These are phyloP conservation scores for Harringtonia aguacate DNA, from an alignment of 2,329 filamentous ascomycete species.

Conservation along the genomic window DNA sequence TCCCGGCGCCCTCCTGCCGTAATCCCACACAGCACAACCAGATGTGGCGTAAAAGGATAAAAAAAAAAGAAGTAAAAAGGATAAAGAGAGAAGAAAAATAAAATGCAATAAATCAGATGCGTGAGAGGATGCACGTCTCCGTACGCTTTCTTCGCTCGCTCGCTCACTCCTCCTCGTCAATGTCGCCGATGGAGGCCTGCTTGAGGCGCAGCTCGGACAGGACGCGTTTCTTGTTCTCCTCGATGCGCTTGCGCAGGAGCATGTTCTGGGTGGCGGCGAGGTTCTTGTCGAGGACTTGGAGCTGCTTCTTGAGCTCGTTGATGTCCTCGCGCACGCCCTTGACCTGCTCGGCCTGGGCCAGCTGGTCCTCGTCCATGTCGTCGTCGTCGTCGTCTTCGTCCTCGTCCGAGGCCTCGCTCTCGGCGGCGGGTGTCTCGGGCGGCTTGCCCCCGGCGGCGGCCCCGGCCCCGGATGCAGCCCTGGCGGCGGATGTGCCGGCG, in stretches of 20 bases:
- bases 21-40: too few species aligned
- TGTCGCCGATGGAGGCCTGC: constrained; percentile 23
- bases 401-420: constrained; percentile 30
- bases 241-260: constrained; percentile 39
- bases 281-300: constrained; percentile 33
- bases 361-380: constrained; percentile 43
- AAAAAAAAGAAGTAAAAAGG: too few species aligned
- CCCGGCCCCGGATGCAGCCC: too few species aligned
- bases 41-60: too few species aligned
- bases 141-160: too few species aligned
- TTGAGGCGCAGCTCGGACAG: constrained; percentile 28
- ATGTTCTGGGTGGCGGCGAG: constrained; percentile 31
- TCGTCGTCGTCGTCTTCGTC: constrained; percentile 44
- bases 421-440: constrained; percentile 27
- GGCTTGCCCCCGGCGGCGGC: constrained; percentile 27
- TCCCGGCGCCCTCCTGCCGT: too few species aligned
- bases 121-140: too few species aligned
- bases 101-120: too few species aligned
- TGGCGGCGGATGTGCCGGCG: constrained; percentile 26
- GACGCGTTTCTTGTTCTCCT: constrained; percentile 35
- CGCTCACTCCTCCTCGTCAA: constrained; percentile 19
- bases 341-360: constrained; percentile 36
- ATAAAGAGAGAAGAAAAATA: too few species aligned
- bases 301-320: constrained; percentile 36
- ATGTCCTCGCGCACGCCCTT: constrained; percentile 44